Conservation (phyloP, 1,284 basidiomycete genomes). For the Ganoderma leucocontextum region DNA sequence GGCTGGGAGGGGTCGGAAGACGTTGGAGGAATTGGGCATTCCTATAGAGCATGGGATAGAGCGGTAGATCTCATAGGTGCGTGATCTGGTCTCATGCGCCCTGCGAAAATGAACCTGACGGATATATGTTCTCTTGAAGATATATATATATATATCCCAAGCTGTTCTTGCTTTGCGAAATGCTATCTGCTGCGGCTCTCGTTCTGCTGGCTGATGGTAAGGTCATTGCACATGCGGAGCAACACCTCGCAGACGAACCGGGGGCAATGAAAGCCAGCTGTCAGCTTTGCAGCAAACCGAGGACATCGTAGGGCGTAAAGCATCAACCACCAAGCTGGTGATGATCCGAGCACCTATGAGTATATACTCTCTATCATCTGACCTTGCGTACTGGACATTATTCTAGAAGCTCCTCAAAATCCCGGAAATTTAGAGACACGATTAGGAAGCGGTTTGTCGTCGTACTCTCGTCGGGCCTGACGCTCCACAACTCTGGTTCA, state of each 20-base stretch:
- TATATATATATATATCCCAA: neutral
- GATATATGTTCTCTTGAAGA: neutral
- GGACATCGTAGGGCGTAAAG: neutral
- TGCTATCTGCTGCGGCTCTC: slow-evolving; percentile 8
- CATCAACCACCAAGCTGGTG: neutral
- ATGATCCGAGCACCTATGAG: neutral
- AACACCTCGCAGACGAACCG: neutral
- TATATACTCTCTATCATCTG: neutral
- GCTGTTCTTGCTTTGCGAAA: slow-evolving; percentile 10
- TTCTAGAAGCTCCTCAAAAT: neutral
- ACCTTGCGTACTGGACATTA: neutral
- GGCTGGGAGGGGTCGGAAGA: slow-evolving; percentile 57
- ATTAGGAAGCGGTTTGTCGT: slow-evolving; percentile 16
- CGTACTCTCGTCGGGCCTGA: slow-evolving; percentile 12
- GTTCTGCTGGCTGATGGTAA: neutral
- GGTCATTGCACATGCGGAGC: neutral
- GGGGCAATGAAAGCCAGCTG: too few species aligned
- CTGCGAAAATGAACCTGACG: neutral
- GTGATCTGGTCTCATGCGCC: neutral
- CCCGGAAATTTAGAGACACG: neutral
- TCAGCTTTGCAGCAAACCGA: neutral
- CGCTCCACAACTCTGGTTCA: neutral
- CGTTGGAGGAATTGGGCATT: slow-evolving; percentile 59
- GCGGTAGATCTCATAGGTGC: slow-evolving; percentile 27
- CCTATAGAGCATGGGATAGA: slow-evolving; percentile 52